These are phyloP conservation scores for Pyrenochaeta sp. DNA, from an alignment of 2,329 filamentous ascomycete species.

Conservation along the genomic window DNA sequence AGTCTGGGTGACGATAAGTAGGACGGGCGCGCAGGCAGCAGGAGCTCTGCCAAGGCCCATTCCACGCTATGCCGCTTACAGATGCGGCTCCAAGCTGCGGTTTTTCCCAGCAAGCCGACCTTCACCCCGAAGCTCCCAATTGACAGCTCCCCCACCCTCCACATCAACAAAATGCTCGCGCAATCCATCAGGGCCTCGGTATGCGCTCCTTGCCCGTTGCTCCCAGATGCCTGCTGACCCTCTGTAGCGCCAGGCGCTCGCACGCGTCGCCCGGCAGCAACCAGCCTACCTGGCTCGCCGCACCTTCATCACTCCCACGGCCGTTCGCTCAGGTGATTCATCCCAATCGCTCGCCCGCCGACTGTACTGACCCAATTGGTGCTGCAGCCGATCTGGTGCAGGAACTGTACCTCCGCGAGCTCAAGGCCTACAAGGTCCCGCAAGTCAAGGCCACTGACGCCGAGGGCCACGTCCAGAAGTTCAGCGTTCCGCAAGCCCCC, in stretches of 20 bases:
- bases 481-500: conserved; percentile 80
- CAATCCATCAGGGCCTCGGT: conserved; percentile 70
- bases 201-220: conserved; percentile 35
- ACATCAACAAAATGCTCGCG: conserved; percentile 62
- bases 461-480: conserved; percentile 90
- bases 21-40: conserved; percentile 2
- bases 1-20: conserved; percentile 1
- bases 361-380: conserved; percentile 45
- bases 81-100: conserved; percentile 30
- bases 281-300: conserved; percentile 64
- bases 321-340: conserved; percentile 68
- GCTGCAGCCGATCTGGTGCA: conserved; percentile 90
- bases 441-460: conserved; percentile 85
- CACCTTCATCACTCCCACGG: conserved; percentile 69
- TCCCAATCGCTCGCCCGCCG: conserved; percentile 29
- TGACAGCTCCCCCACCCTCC: conserved; percentile 40
- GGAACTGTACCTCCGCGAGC: conserved; percentile 95
- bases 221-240: conserved; percentile 35
- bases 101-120: conserved; percentile 29
- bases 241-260: conserved; percentile 66
- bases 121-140: conserved; percentile 41
- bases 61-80: conserved; percentile 24
- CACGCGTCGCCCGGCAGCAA: conserved; percentile 67
- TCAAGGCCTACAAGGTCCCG: conserved; percentile 92
- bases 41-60: conserved; percentile 11